Evolutionary conservation across 31 red algal species (phyloP).

Genomic region (Asparagopsis taxiformis): DNA sequence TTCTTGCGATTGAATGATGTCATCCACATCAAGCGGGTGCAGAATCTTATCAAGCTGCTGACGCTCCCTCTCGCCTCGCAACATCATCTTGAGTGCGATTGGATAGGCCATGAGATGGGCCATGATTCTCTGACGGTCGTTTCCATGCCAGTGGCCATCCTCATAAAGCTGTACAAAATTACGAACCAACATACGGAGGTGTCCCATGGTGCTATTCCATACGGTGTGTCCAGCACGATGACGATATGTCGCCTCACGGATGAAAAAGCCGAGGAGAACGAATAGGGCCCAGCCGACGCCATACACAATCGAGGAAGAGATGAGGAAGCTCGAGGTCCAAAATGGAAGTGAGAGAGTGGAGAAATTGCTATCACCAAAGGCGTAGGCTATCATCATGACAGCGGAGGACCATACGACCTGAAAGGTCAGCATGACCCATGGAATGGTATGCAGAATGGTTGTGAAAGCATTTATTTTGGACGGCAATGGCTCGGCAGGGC

Average conservation of each 20-base stretch:
- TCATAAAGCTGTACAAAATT: constrained; percentile 38
- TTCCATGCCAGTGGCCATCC: constrained; percentile 30
- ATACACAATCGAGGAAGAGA: constrained; percentile 36
- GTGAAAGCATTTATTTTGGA: too few relatives aligned
- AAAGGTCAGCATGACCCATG: constrained; percentile 13
- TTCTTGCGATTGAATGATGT: too few relatives aligned
- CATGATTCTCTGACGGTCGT: constrained; percentile 33
- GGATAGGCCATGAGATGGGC: constrained; percentile 55
- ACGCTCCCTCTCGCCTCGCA: too few relatives aligned
- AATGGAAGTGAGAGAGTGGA: constrained; percentile 23
- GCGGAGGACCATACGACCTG: constrained; percentile 42
- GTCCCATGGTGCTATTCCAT: constrained; percentile 11
- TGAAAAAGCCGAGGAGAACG: too few relatives aligned
- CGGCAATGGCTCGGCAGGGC: too few relatives aligned
- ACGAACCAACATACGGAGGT: constrained; percentile 14
- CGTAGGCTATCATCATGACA: constrained; percentile 27
- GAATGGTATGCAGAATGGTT: constrained; percentile 19
- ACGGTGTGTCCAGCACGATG: constrained; percentile 21
- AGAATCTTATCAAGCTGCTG: constrained; percentile 26
- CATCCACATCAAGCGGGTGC: constrained; percentile 27
- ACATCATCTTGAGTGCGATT: too few relatives aligned
- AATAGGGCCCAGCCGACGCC: constrained; percentile 66
- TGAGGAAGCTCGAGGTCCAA: too few relatives aligned
- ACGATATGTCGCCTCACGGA: constrained; percentile 26
- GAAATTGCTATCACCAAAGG: constrained; percentile 5